Evolutionary conservation across 345 rosid genomes (phyloP).

Genomic region (Brassica rapa): DNA sequence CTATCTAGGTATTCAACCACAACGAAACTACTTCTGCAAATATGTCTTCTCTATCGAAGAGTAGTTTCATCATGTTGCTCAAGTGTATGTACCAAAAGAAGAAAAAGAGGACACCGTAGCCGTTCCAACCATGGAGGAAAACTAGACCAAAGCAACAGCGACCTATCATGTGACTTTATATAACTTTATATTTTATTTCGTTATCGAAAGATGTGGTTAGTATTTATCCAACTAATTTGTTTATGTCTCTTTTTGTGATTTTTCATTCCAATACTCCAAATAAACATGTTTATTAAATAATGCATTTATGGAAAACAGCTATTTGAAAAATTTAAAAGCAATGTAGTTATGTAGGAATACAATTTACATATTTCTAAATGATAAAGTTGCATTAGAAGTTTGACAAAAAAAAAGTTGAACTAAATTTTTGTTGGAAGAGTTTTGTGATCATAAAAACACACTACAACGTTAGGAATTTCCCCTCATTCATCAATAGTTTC

Average conservation of each 20-base stretch:
- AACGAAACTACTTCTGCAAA: too few species aligned
- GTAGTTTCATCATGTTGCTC: too few species aligned
- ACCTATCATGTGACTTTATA: too few species aligned
- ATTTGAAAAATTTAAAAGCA: not conserved
- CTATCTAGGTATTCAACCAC: too few species aligned
- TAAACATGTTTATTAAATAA: not conserved
- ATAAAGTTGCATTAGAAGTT: not conserved
- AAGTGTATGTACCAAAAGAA: too few species aligned
- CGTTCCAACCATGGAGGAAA: too few species aligned
- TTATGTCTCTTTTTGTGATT: not conserved
- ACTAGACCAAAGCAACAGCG: too few species aligned
- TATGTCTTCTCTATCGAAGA: too few species aligned
- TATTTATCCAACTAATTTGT: not conserved
- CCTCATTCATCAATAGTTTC: not conserved
- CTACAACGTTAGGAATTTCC: not conserved
- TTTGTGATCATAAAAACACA: too few species aligned
- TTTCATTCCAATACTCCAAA: not conserved
- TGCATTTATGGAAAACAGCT: not conserved
- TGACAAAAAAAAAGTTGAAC: not conserved
- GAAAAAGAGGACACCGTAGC: too few species aligned
- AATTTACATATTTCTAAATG: not conserved
- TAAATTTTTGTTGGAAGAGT: not conserved
- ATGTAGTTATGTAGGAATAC: not conserved
- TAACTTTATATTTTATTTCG: too few species aligned
- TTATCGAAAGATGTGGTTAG: not conserved